Percentiles rank a stretch among this genome's conserved stretches.
Conservation (phyloP, 305 asterid genomes). For the Fraxinus latifolia region DNA sequence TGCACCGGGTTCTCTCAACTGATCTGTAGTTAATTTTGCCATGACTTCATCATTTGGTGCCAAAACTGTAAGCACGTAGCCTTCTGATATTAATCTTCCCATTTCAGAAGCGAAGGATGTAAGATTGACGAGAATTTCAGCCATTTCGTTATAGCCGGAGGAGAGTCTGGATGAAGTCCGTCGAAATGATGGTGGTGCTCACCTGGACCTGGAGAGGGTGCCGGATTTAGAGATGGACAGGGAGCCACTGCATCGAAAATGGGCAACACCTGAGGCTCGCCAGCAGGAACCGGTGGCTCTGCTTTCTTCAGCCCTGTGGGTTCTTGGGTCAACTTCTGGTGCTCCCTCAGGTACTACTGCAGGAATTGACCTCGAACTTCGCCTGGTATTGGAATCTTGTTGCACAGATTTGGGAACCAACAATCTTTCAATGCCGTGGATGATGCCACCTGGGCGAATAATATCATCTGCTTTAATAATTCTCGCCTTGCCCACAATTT, state of each 20-base stretch:
- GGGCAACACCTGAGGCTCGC: slow-evolving; percentile 70
- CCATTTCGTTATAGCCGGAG: slow-evolving; percentile 85
- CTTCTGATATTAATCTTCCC: slow-evolving; percentile 86
- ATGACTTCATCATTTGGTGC: slow-evolving; percentile 91
- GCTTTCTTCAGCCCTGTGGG: slow-evolving; percentile 65
- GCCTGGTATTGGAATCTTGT: slow-evolving; percentile 65
- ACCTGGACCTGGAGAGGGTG: slow-evolving; percentile 96
- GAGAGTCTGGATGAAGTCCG: slow-evolving; percentile 82
- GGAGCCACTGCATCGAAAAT: slow-evolving; percentile 77
- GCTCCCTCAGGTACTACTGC: slow-evolving; percentile 77
- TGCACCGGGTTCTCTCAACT: slow-evolving; percentile 84
- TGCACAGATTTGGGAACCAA: slow-evolving; percentile 77
- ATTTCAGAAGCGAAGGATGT: slow-evolving; percentile 85
- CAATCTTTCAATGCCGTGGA: slow-evolving; percentile 79
- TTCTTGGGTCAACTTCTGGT: slow-evolving; percentile 86
- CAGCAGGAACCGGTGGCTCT: slow-evolving; percentile 47
- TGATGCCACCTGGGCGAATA: slow-evolving; percentile 77
- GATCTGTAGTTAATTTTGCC: slow-evolving; percentile 87
- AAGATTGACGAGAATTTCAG: slow-evolving; percentile 71
- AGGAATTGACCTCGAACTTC: slow-evolving; percentile 61
- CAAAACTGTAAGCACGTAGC: slow-evolving; percentile 69
- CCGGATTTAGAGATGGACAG: slow-evolving; percentile 86
- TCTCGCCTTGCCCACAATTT: slow-evolving; percentile 41
- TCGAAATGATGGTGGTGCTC: slow-evolving; percentile 87
- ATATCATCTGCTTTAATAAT: slow-evolving; percentile 54